Evolutionary conservation across 306 rosid species (phyloP).

Genomic region (Prunus mongolica): DNA sequence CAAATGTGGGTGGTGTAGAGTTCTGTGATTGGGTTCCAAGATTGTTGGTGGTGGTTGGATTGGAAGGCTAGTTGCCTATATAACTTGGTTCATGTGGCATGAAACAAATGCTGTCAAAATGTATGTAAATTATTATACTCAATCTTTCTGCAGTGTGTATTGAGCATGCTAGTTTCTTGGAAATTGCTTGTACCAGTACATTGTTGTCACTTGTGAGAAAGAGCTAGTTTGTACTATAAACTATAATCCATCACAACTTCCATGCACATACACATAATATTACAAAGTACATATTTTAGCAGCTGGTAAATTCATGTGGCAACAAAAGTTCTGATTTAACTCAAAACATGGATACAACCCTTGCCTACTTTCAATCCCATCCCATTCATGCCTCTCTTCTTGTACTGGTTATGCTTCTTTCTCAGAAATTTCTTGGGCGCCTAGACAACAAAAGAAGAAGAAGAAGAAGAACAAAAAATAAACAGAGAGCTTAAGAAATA

Average conservation of each 20-base stretch:
- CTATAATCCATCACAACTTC: background rate
- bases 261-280: background rate
- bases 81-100: constrained; percentile 6
- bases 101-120: background rate
- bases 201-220: background rate
- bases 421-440: constrained; percentile 15
- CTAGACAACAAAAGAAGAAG: background rate
- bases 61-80: background rate
- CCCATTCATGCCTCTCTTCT: background rate
- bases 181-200: constrained; percentile 17
- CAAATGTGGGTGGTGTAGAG: background rate
- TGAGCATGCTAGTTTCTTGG: constrained; percentile 17
- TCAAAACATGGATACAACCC: background rate
- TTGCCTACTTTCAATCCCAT: background rate
- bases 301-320: background rate
- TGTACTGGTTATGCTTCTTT: background rate
- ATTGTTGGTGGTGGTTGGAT: background rate
- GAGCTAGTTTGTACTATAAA: background rate
- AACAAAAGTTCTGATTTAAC: background rate
- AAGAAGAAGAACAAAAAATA: background rate
- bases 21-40: constrained; percentile 1
- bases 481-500: background rate
- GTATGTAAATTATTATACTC: background rate
- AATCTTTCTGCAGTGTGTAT: background rate
- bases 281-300: background rate